phyloP scores from a whole-genome alignment of 2,329 filamentous ascomycete species.

The Akanthomyces uredinophilus region DNA sequence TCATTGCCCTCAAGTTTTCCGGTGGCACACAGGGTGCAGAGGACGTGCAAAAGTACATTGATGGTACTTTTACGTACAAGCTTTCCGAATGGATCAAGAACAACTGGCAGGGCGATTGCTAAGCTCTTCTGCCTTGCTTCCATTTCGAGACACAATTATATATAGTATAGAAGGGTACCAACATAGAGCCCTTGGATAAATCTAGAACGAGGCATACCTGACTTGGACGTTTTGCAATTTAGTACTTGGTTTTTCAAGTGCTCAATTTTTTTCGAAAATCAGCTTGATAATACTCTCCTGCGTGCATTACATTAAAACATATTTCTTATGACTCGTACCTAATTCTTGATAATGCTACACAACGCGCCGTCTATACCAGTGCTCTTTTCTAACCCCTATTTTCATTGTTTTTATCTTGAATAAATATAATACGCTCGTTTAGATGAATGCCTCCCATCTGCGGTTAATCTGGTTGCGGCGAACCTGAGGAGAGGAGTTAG shows the following conservation, averaged over 20 bases:
- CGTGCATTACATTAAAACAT: conserved; percentile 3
- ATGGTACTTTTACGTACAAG: conserved; percentile 51
- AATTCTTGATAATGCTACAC: neutral
- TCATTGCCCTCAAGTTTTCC: conserved; percentile 63
- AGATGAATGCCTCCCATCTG: conserved; percentile 45
- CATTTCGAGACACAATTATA: neutral
- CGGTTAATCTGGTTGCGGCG: conserved; percentile 63
- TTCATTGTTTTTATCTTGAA: neutral
- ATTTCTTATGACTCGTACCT: neutral
- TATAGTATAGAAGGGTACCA: neutral
- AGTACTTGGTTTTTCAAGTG: neutral
- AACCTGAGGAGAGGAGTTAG: conserved; percentile 40
- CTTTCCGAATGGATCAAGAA: conserved; percentile 53
- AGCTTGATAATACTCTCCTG: neutral
- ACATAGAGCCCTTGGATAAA: neutral
- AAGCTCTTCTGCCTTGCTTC: neutral
- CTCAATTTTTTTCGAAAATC: neutral
- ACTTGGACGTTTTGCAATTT: neutral
- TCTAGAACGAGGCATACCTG: no score
- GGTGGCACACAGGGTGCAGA: conserved; percentile 45
- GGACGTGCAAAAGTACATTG: conserved; percentile 47
- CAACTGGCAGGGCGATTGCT: conserved; percentile 52
- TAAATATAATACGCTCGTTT: neutral
- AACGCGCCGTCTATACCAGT: neutral
- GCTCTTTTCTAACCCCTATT: neutral